Conservation (phyloP, 345 rosid species). For the Stellera chamaejasme region DNA sequence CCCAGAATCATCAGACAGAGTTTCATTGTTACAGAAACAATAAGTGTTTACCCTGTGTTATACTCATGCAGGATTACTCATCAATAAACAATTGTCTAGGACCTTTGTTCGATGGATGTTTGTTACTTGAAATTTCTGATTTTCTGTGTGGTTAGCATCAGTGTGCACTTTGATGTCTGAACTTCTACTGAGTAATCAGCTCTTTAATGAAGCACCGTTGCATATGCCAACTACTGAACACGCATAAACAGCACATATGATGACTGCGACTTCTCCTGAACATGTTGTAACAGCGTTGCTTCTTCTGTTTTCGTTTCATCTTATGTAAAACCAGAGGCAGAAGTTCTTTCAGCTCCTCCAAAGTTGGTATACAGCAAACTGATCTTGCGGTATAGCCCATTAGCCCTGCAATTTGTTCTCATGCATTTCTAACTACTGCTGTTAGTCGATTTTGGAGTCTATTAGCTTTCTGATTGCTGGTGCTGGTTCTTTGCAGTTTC, state of each 20-base stretch:
- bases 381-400: slow-evolving; percentile 73
- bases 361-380: slow-evolving; percentile 95
- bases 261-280: not conserved
- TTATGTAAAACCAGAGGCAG: slow-evolving; percentile 62
- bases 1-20: not conserved
- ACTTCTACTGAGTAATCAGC: too few relatives aligned
- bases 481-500: slow-evolving; percentile 45
- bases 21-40: too few relatives aligned
- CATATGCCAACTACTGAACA: too few relatives aligned
- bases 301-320: not conserved
- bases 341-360: slow-evolving; percentile 97
- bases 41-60: too few relatives aligned
- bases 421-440: not conserved
- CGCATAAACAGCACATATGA: too few relatives aligned
- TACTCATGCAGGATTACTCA: too few relatives aligned
- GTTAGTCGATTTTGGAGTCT: not conserved
- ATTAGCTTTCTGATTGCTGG: slow-evolving; percentile 7
- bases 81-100: too few relatives aligned
- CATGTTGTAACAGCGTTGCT: not conserved
- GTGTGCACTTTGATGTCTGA: too few relatives aligned
- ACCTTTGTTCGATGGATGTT: too few relatives aligned
- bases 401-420: not conserved
- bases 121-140: too few relatives aligned
- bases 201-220: too few relatives aligned
- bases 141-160: too few relatives aligned